Base-by-base conservation (phyloP, 805 yeast genomes). In the Kodamaea neixiangensis region DNA sequence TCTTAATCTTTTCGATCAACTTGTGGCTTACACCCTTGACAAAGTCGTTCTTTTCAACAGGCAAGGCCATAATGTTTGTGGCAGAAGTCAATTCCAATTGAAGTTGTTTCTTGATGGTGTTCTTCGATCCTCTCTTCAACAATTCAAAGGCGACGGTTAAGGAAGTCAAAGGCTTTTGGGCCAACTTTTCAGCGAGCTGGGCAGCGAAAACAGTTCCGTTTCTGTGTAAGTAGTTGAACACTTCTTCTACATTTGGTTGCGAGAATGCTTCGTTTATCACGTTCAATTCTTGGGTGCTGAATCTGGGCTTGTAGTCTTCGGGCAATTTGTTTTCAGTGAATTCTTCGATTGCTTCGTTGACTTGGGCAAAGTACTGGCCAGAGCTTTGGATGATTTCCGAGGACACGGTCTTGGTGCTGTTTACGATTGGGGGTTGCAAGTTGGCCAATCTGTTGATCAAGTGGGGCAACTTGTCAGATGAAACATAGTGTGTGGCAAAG, bases 401-500 rank as follows among this genome's bases (percentile, higher is more conserved):
- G 22, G 55, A 59, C 52, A 47, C 58, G 60, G 69, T 59, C 34
- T 62, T 62, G 33, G 62, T 60, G 42, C 67, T 70, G 51, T 69
- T 65, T 47, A 64, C 56, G 22, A 63, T 59, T 3, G 77, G 75
- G 15, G 76, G 72, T 52, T 79, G 81, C 54, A 89, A 72, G 59
- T 79, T 83, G 7, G 87, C 77, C 53, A 93, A 76, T 56, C 96
- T 81, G 47, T 75, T 76, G 54, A 80, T 78, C 58, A 93, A 77
- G 20, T 80, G 84, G 1, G 76, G 77, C 46, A 91, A 64, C 56
- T 86, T 80, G 53, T 77, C 80, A 31, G 86, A 75, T 14, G 89
- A 85, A 22, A 93, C 86, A 63, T 83, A 94, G 66, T 94, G 99
- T 11, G 98, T 90, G 38, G 97, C 96, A 56, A 87, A 79, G 29